Evolutionary conservation across 352 stramenopile genomes (phyloP).

Genomic region (Phytophthora tentaculata): DNA sequence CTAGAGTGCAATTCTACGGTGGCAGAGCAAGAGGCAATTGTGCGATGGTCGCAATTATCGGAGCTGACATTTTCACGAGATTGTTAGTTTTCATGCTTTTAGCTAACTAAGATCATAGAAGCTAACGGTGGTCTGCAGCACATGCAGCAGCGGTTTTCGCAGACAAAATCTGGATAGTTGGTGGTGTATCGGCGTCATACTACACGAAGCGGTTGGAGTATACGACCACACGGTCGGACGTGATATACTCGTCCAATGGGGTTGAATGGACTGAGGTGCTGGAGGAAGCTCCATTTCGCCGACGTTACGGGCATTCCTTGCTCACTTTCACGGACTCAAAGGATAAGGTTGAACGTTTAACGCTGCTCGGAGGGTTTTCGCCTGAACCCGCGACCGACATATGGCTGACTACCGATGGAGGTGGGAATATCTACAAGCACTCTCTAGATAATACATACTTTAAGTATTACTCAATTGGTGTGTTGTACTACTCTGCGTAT

Average conservation of each 20-base stretch:
- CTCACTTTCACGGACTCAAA: conserved; percentile 60
- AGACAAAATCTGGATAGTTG: conserved; percentile 74
- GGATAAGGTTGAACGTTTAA: conserved; percentile 58
- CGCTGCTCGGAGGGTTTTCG: conserved; percentile 76
- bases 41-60: conserved; percentile 55
- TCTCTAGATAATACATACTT: background rate
- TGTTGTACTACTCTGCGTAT: background rate
- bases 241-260: conserved; percentile 67
- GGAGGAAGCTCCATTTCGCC: conserved; percentile 76
- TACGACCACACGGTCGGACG: conserved; percentile 70
- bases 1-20: conserved; percentile 65
- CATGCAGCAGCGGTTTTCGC: conserved; percentile 68
- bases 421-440: conserved; percentile 30
- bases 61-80: conserved; percentile 73
- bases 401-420: conserved; percentile 71
- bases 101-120: background rate
- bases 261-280: conserved; percentile 65
- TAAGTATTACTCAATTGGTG: background rate
- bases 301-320: conserved; percentile 77
- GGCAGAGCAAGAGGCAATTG: conserved; percentile 45
- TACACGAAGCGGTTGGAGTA: conserved; percentile 78
- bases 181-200: conserved; percentile 75
- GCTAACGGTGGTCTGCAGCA: conserved; percentile 36
- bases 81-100: conserved; percentile 38
- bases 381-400: conserved; percentile 77